These are phyloP conservation scores for Aurantiochytrium sp. DNA, from an alignment of 108 stramenopile genomes.

Conservation along the genomic window DNA sequence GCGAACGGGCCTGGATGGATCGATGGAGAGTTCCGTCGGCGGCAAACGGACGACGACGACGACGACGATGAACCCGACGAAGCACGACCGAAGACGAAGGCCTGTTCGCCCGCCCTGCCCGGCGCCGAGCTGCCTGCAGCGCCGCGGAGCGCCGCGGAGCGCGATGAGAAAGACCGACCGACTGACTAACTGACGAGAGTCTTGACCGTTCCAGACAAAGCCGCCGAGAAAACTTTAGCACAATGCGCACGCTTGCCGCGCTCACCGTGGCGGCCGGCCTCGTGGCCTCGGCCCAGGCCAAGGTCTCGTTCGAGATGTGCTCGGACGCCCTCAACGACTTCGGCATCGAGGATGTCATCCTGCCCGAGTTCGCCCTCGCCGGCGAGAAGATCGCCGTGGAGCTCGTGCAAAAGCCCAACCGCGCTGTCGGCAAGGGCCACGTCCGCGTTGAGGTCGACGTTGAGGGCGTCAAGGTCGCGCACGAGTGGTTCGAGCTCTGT, in stretches of 20 bases:
- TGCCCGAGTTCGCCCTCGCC: slow-evolving; percentile 14
- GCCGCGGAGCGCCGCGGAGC: too few species aligned
- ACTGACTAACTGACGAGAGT: neutral
- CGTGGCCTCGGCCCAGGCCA: neutral
- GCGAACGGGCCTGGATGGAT: too few species aligned
- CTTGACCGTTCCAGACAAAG: neutral
- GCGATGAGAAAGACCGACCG: too few species aligned
- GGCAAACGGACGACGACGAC: too few species aligned
- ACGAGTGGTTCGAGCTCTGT: neutral
- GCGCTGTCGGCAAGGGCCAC: neutral
- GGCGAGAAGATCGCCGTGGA: slow-evolving; percentile 15
- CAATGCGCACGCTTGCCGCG: neutral
- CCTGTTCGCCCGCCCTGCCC: too few species aligned
- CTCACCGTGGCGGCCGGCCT: neutral
- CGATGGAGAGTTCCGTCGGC: too few species aligned
- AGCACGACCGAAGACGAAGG: too few species aligned
- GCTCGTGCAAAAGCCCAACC: neutral
- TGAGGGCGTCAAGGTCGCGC: slow-evolving; percentile 17
- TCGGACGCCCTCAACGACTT: slow-evolving; percentile 26
- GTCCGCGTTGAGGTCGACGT: slow-evolving; percentile 18
- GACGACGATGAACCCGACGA: too few species aligned
- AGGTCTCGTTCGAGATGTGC: slow-evolving; percentile 20
- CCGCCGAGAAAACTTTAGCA: neutral
- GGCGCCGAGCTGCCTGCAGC: too few species aligned
- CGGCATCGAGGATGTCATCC: neutral